phyloP scores from a whole-genome alignment of 768 basidiomycete genomes.

The Ramaria rubella region DNA sequence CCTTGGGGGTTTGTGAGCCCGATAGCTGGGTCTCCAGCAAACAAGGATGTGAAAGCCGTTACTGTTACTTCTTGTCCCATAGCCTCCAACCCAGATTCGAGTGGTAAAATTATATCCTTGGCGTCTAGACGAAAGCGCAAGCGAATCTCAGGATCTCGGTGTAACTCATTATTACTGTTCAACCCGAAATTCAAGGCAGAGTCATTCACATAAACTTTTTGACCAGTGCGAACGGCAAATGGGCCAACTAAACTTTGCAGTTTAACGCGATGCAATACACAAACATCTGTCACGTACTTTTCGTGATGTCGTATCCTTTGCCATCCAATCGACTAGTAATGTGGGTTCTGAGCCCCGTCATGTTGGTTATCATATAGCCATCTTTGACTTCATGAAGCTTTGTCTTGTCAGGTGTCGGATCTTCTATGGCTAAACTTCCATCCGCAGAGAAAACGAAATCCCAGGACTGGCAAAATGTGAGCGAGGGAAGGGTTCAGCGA shows the following conservation, averaged over 20 bases:
- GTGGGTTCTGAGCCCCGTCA: slow-evolving; percentile 71
- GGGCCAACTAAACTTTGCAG: slow-evolving; percentile 57
- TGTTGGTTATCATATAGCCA: slow-evolving; percentile 71
- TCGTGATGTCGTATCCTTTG: slow-evolving; percentile 80
- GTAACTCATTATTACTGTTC: slow-evolving; percentile 13
- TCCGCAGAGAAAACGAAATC: slow-evolving; percentile 72
- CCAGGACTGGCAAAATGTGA: slow-evolving; percentile 48
- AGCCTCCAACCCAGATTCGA: slow-evolving; percentile 34
- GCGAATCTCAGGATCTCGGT: slow-evolving; percentile 41
- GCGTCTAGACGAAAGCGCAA: slow-evolving; percentile 53
- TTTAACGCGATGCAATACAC: slow-evolving; percentile 1
- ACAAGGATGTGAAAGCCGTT: slow-evolving; percentile 57
- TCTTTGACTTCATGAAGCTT: slow-evolving; percentile 58
- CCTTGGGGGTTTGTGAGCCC: slow-evolving; percentile 10
- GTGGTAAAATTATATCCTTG: slow-evolving; percentile 40
- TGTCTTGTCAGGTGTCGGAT: slow-evolving; percentile 56
- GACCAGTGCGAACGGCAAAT: slow-evolving; percentile 71
- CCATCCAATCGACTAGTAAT: slow-evolving; percentile 77
- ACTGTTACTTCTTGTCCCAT: slow-evolving; percentile 42
- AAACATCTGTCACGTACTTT: slow-evolving; percentile 42
- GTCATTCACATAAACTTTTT: slow-evolving; percentile 81
- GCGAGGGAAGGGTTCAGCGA: background rate
- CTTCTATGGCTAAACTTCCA: slow-evolving; percentile 52
- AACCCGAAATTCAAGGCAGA: slow-evolving; percentile 34
- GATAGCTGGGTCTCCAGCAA: slow-evolving; percentile 56